phyloP scores from a whole-genome alignment of 2,329 filamentous ascomycete genomes.

The Pseudogymnoascus sp. region DNA sequence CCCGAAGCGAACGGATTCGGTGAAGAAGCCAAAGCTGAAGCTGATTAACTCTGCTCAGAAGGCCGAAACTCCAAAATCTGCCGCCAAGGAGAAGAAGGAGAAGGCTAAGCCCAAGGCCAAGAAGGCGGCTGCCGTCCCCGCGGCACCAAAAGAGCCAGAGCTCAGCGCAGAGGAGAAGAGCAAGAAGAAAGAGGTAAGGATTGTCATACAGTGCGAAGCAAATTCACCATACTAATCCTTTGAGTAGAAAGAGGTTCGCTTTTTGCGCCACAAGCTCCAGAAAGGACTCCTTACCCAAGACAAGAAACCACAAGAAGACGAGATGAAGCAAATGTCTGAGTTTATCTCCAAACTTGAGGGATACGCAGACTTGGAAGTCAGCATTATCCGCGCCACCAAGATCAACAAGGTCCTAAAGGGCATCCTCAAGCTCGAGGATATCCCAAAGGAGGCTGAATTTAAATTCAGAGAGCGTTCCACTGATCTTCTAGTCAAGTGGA shows the following conservation, averaged over 20 bases:
- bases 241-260: conserved; percentile 68
- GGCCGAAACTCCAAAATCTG: conserved; percentile 29
- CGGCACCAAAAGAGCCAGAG: conserved; percentile 46
- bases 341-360: conserved; percentile 57
- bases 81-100: conserved; percentile 34
- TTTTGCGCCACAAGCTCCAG: conserved; percentile 88
- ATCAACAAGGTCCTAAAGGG: conserved; percentile 98
- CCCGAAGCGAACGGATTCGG: conserved; percentile 52
- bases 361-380: conserved; percentile 57
- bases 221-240: conserved; percentile 29
- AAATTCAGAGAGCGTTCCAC: conserved; percentile 80
- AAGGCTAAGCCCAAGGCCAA: conserved; percentile 39
- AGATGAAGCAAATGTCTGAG: conserved; percentile 72
- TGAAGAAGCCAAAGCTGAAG: conserved; percentile 62
- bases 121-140: conserved; percentile 45
- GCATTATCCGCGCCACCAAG: conserved; percentile 85
- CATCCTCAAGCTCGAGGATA: conserved; percentile 74
- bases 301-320: conserved; percentile 73
- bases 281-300: conserved; percentile 86
- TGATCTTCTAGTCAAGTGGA: conserved; percentile 80
- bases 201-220: neutral
- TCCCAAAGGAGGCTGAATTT: conserved; percentile 83
- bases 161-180: conserved; percentile 51
- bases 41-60: conserved; percentile 58
- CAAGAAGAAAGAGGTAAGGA: conserved; percentile 50